A percentile compares a stretch with the other conserved stretches of the same genome.
Conservation (phyloP, 139 green algal species). For the Chlamydomonas schloesseri region DNA sequence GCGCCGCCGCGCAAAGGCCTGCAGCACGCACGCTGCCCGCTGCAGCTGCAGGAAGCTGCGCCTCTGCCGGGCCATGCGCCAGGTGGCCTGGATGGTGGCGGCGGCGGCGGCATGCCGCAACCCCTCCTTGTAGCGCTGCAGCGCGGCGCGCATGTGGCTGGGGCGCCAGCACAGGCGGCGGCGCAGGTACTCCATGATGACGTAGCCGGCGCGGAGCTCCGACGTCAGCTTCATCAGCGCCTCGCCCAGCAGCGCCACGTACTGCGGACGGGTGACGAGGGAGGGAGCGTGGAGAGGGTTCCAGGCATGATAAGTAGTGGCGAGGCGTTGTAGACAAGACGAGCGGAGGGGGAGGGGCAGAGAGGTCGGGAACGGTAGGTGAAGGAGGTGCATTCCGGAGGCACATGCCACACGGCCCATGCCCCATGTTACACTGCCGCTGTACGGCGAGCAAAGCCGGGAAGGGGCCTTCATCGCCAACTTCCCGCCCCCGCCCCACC, state of each 20-base stretch:
- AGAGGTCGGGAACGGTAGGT: no score
- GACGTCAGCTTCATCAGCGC: constrained; percentile 80
- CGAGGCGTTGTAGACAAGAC: no score
- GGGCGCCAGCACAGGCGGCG: constrained; percentile 65
- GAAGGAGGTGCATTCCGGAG: no score
- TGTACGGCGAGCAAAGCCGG: no score
- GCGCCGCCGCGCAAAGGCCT: background rate
- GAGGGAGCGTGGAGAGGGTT: no score
- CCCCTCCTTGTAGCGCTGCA: constrained; percentile 56
- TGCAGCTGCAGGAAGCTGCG: background rate
- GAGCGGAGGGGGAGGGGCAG: no score
- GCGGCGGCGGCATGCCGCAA: constrained; percentile 5
- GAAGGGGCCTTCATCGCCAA: no score
- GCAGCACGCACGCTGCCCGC: constrained; percentile 1
- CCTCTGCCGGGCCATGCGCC: background rate
- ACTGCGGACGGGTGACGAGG: constrained; percentile 45
- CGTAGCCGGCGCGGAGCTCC: constrained; percentile 80
- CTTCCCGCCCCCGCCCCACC: no score
- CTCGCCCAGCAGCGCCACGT: constrained; percentile 77
- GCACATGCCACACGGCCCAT: no score
- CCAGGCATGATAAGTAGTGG: no score
- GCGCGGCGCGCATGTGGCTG: constrained; percentile 43
- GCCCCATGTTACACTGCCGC: no score
- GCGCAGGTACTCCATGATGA: constrained; percentile 65
- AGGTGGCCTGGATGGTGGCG: constrained; percentile 19